phyloP scores from a whole-genome alignment of 2,329 filamentous ascomycete species.

The Dichotomopilus funicola region DNA sequence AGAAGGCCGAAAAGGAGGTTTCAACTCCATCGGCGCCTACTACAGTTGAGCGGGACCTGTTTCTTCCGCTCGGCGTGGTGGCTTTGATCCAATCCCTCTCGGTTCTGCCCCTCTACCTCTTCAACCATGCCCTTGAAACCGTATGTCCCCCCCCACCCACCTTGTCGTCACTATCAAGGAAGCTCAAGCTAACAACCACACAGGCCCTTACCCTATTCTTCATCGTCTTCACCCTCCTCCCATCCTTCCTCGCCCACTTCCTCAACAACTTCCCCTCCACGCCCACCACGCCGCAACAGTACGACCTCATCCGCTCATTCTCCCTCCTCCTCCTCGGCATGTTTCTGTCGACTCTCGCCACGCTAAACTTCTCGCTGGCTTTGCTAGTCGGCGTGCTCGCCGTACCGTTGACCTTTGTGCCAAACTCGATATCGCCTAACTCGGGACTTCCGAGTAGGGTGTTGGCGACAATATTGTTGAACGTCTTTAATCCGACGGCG shows the following conservation, averaged over 20 bases:
- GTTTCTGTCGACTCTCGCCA: slow-evolving; percentile 85
- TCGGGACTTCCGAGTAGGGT: no score
- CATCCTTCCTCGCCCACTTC: slow-evolving; percentile 48
- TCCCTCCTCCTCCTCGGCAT: slow-evolving; percentile 89
- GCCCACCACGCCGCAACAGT: slow-evolving; percentile 59
- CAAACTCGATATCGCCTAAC: slow-evolving; percentile 26
- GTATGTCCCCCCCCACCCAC: slow-evolving; percentile 42
- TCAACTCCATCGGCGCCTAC: background rate
- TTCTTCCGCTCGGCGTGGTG: slow-evolving; percentile 68
- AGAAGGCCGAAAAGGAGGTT: slow-evolving; percentile 25
- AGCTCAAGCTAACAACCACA: background rate
- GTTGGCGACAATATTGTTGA: slow-evolving; percentile 37
- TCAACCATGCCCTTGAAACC: slow-evolving; percentile 64
- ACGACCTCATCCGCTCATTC: slow-evolving; percentile 78
- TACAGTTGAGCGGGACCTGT: slow-evolving; percentile 56
- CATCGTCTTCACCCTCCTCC: slow-evolving; percentile 50
- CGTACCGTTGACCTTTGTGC: slow-evolving; percentile 70
- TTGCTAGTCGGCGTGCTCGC: slow-evolving; percentile 77
- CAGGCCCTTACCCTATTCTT: slow-evolving; percentile 58
- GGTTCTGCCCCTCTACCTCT: slow-evolving; percentile 74
- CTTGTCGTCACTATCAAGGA: background rate
- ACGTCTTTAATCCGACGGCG: slow-evolving; percentile 55
- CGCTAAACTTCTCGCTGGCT: slow-evolving; percentile 88
- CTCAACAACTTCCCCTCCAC: slow-evolving; percentile 40
- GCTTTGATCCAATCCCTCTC: slow-evolving; percentile 68